A percentile compares a stretch with the other conserved stretches of the same genome.
These are phyloP conservation scores for Candida arabinofermentans DNA, from an alignment of 805 yeast genomes.

Conservation along the genomic window DNA sequence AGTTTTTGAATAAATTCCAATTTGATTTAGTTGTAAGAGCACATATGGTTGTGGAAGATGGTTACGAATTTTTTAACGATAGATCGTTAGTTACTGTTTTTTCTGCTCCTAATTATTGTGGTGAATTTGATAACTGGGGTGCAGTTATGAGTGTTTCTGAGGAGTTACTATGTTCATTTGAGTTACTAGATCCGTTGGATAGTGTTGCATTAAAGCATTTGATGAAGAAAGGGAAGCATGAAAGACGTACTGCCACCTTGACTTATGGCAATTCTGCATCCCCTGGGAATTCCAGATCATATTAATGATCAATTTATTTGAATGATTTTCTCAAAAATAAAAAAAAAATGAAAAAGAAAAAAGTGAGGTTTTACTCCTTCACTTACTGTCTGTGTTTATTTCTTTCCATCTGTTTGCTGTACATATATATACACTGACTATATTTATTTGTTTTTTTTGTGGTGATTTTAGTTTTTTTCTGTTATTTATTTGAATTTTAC, in stretches of 20 bases:
- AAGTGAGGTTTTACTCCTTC: background rate
- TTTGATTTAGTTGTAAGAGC: slow-evolving; percentile 82
- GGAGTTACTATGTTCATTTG: slow-evolving; percentile 89
- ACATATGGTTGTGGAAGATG: slow-evolving; percentile 85
- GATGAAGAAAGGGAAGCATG: slow-evolving; percentile 90
- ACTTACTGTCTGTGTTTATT: background rate
- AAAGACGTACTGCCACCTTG: slow-evolving; percentile 58
- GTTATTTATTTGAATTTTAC: no score
- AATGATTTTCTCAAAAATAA: background rate
- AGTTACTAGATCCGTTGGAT: slow-evolving; percentile 89
- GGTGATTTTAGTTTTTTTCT: background rate
- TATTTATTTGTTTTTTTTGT: background rate
- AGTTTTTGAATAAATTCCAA: slow-evolving; percentile 67
- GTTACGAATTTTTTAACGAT: slow-evolving; percentile 73
- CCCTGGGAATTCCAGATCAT: slow-evolving; percentile 10
- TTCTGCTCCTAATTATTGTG: slow-evolving; percentile 74
- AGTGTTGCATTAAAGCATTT: slow-evolving; percentile 89
- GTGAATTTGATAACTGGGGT: slow-evolving; percentile 92
- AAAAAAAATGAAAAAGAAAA: background rate
- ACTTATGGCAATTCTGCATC: slow-evolving; percentile 20
- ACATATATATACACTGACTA: background rate
- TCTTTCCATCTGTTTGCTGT: background rate
- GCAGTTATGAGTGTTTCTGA: slow-evolving; percentile 97
- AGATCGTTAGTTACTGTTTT: slow-evolving; percentile 68
- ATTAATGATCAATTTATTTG: slow-evolving; percentile 1